A percentile compares a stretch with the other conserved stretches of the same genome.
These are phyloP conservation scores for Plasmodium berghei DNA, from an alignment of 169 alveolate genomes.

Conservation along the genomic window DNA sequence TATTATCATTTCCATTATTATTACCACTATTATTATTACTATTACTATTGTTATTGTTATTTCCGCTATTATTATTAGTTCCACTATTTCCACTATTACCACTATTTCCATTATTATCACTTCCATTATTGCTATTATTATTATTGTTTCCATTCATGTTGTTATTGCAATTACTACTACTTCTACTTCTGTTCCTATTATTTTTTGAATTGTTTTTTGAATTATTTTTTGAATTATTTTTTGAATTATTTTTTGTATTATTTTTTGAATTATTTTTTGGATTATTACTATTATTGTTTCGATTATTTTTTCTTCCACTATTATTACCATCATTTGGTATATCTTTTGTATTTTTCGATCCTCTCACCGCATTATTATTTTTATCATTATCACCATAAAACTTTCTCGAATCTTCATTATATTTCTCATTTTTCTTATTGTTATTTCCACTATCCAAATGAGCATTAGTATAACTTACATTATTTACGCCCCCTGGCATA, in stretches of 20 bases:
- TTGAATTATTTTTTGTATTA: slow-evolving; percentile 3
- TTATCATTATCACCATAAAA: slow-evolving; percentile 25
- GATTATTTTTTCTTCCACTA: slow-evolving; percentile 5
- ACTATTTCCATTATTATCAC: background rate
- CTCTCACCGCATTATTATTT: slow-evolving; percentile 2
- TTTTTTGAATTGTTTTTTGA: background rate
- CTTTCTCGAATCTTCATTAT: slow-evolving; percentile 24
- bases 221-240: slow-evolving; percentile 7
- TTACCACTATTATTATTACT: background rate
- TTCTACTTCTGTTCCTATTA: slow-evolving; percentile 5
- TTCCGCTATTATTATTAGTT: background rate
- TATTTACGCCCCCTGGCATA: background rate
- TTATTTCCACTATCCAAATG: background rate
- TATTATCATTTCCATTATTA: slow-evolving; percentile 1
- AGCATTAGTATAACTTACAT: background rate
- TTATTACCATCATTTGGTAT: slow-evolving; percentile 1
- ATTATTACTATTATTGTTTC: slow-evolving; percentile 7
- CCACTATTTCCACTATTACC: background rate
- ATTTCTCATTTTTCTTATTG: slow-evolving; percentile 17
- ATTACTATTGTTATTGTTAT: background rate
- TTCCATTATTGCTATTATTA: background rate
- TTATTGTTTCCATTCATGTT: background rate
- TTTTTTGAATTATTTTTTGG: slow-evolving; percentile 1
- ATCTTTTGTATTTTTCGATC: slow-evolving; percentile 6
- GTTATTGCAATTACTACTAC: background rate